Evolutionary conservation across 768 basidiomycete genomes (phyloP), one percentile per base, ranked within the genome.

Genomic region (Podaxis sp.): DNA sequence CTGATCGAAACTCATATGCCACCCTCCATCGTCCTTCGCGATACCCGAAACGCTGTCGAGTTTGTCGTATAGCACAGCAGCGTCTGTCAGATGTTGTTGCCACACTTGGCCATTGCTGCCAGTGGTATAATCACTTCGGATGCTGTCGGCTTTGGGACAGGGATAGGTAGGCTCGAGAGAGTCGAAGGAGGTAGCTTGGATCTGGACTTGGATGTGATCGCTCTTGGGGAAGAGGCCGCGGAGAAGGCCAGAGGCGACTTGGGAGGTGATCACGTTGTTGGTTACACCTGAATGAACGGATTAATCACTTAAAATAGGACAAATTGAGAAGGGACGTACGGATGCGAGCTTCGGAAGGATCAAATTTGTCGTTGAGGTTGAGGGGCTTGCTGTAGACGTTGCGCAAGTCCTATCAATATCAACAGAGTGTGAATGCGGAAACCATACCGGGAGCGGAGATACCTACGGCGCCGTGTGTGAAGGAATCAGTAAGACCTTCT

Each of bases 1-100:
- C 80, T 82, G 81, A 64, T 82, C 81, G 62, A 82, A 81, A 42
- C 77, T 79, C 16, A 65, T 61, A 66, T 83, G 82, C 82, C 82
- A 83, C 2, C 80, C 81, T 1, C 65, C 77, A 67, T 83, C 80
- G 1, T 69, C 59, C 4, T 62, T 65, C 2, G 70, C 63, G 40
- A 75, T 79, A 5, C 82, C 80, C 0, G 79, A 79, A 4, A 82
- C 72, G 1, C 64, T 65, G 63, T 82, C 80, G 23, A 82, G 64
- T 46, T 75, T 71, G 1, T 71, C 71, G 55, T 80, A 82, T 5
- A 82, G 63, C n/a, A 64, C 52, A 2, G 74, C 69, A 0, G 78
- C 75, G 1, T 62, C 72, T 0, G 67, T 61, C n/a, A 83, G 66
- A 63, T 82, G 81, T 5, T 70, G 63, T 35, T 72, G 74, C 82